Conservation (phyloP, 73 alveolate species). For the Diophrys appendiculata region DNA sequence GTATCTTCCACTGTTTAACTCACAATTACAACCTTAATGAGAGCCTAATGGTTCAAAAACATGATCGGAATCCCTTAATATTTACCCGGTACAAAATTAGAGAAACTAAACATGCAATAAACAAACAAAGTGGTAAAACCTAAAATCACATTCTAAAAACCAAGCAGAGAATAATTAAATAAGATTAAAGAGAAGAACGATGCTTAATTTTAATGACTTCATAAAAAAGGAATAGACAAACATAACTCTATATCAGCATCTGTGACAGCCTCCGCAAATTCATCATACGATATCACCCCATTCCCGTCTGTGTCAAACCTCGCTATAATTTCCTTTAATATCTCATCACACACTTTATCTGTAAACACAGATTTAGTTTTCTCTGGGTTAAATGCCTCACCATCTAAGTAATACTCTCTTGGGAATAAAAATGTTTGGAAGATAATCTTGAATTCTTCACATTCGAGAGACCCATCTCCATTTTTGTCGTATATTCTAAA, state of each 20-base stretch:
- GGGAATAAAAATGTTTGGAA: neutral
- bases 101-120: conserved; percentile 26
- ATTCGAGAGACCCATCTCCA: neutral
- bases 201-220: too few species aligned
- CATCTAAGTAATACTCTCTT: neutral
- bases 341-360: neutral
- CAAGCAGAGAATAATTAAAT: too few species aligned
- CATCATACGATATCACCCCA: neutral
- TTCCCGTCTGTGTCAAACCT: neutral
- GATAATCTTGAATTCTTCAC: neutral
- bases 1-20: conserved; percentile 64
- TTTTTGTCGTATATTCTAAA: neutral
- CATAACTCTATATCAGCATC: neutral
- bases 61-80: conserved; percentile 77
- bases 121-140: conserved; percentile 31
- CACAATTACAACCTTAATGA: conserved; percentile 47
- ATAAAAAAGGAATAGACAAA: neutral
- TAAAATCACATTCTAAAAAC: too few species aligned
- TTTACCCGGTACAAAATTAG: conserved; percentile 85
- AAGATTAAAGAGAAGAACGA: too few species aligned
- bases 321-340: neutral
- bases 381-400: conserved; percentile 1
- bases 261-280: neutral
- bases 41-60: conserved; percentile 55
- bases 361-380: neutral